Evolutionary conservation across 345 rosid species (phyloP), one percentile per base, ranked within the genome.

Genomic region (Sisymbrium altissimum): DNA sequence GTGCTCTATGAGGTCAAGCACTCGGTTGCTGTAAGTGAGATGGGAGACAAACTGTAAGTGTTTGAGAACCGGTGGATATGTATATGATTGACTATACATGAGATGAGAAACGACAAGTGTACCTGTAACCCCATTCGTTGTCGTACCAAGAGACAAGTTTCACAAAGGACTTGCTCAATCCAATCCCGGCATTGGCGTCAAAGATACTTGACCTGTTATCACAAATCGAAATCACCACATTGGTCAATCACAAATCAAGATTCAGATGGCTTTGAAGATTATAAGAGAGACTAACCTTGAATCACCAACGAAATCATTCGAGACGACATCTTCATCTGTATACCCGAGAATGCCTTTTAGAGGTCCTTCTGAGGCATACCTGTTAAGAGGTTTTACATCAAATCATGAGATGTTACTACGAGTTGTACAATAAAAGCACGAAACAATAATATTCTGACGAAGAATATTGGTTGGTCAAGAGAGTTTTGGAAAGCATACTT

Each of bases 51-150:
- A 39, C 12, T 12, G 54, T 75, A 0, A 43, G 70, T 44, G 75
- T 62, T 38, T 59, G 18, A 18, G 9, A 14, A 15, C 18, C 14
- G 7, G 32, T 27, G 33, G 49, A 23, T 17, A 12, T 25, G n/a
- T n/a, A 54, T 32, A 19, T 11, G 7, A 55, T 56, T 17, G 65
- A 23, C 30, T 43, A 40, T 66, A 61, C 58, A 36, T 64, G 17
- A 45, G 21, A 45, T 30, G 44, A 33, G 43, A 43, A 58, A 46
- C 13, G 32, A 36, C 41, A 21, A 63, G 7, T 29, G 7, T 87
- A 95, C 99, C 98, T 96, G 89, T 96, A 96, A 64, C 99, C 99
- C 99, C 99, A 96, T 71, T 96, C 99, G 3, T 96, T 96, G 80
- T 92, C 99, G 12, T 96, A 96, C 99, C 99, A 96, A 1, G 97